These are phyloP conservation scores for Vigna hirtella DNA, from an alignment of 306 rosid species.

Conservation along the genomic window DNA sequence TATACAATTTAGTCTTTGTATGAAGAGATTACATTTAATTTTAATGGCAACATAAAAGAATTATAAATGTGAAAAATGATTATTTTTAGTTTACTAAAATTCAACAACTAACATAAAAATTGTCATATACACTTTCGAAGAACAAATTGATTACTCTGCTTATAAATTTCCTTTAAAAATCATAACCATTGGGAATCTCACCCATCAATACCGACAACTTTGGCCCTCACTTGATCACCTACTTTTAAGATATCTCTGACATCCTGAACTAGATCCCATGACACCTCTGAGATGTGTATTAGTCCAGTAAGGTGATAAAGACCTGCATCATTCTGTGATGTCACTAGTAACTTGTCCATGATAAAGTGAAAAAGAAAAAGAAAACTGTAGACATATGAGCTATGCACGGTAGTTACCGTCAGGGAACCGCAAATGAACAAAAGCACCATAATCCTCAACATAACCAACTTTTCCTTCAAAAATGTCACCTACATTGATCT, in stretches of 20 bases:
- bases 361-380: constrained; percentile 25
- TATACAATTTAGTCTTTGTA: too few species aligned
- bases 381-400: background rate
- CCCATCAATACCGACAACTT: constrained; percentile 70
- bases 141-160: too few species aligned
- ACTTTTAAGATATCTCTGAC: constrained; percentile 77
- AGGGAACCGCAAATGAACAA: constrained; percentile 78
- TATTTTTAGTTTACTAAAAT: too few species aligned
- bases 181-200: constrained; percentile 46
- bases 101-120: background rate
- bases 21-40: too few species aligned
- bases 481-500: constrained; percentile 74
- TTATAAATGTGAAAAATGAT: too few species aligned
- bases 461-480: constrained; percentile 76
- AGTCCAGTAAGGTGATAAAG: constrained; percentile 88
- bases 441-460: constrained; percentile 90
- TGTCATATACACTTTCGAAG: too few species aligned
- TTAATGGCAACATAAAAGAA: too few species aligned
- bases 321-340: constrained; percentile 73
- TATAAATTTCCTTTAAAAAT: background rate
- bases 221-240: constrained; percentile 77
- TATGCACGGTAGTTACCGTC: constrained; percentile 65
- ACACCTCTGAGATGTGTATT: constrained; percentile 89
- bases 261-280: constrained; percentile 95
- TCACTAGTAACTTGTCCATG: constrained; percentile 46